A percentile compares a stretch with the other conserved stretches of the same genome.
Evolutionary conservation across 352 stramenopile species (phyloP).

Genomic region (Plasmopara halstedii): DNA sequence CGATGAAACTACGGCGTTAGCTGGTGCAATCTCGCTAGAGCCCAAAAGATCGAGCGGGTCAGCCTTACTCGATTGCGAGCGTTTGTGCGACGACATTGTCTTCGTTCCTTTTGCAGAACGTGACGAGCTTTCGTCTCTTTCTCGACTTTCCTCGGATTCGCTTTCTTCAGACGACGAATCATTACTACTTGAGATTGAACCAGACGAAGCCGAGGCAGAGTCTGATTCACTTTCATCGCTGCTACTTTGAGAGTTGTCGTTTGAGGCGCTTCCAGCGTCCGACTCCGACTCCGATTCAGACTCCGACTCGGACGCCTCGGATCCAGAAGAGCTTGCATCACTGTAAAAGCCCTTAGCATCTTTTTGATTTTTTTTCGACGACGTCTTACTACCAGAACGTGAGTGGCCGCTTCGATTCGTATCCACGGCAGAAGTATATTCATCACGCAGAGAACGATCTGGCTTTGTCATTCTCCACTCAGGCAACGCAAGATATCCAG

Average conservation of each 20-base stretch:
- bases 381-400: conserved; percentile 10
- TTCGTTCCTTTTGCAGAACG: conserved; percentile 19
- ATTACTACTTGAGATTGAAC: conserved; percentile 37
- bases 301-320: conserved; percentile 22
- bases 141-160: conserved; percentile 41
- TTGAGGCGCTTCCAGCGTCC: conserved; percentile 30
- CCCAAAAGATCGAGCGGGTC: conserved; percentile 44
- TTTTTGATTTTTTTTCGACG: conserved; percentile 28
- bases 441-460: conserved; percentile 69
- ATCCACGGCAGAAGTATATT: conserved; percentile 37
- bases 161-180: conserved; percentile 36
- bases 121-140: conserved; percentile 31
- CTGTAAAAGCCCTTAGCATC: conserved; percentile 57
- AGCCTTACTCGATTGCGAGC: conserved; percentile 19
- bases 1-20: conserved; percentile 10
- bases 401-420: conserved; percentile 19
- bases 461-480: conserved; percentile 66
- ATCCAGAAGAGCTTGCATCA: conserved; percentile 46
- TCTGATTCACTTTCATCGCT: conserved; percentile 22
- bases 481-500: conserved; percentile 71
- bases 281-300: conserved; percentile 32
- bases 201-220: conserved; percentile 29
- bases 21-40: conserved; percentile 8
- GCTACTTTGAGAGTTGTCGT: conserved; percentile 28
- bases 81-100: conserved; percentile 31